These are phyloP conservation scores for Casaregolazyma lundiana DNA, from an alignment of 1,139 yeast genomes.

Conservation along the genomic window DNA sequence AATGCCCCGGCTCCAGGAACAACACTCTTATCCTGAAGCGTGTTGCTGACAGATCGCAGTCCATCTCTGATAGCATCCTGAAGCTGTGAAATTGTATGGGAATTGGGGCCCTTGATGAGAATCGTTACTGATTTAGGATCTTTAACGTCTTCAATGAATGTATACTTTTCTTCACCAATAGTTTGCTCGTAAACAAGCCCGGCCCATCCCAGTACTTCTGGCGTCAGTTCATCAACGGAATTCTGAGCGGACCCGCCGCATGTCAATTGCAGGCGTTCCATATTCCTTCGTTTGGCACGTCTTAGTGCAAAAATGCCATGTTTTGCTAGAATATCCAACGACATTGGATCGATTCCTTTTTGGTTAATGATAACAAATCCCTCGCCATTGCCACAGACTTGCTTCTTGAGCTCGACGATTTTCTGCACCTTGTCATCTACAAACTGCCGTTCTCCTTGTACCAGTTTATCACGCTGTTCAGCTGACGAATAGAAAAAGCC, in stretches of 20 bases:
- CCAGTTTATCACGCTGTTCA: slow-evolving; percentile 93
- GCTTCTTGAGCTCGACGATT: slow-evolving; percentile 87
- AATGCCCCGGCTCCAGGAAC: slow-evolving; percentile 98
- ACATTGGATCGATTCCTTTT: slow-evolving; percentile 98
- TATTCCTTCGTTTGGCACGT: slow-evolving; percentile 97
- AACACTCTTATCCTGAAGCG: slow-evolving; percentile 74
- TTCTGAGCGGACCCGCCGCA: slow-evolving; percentile 98
- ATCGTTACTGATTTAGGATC: slow-evolving; percentile 92
- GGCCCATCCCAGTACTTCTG: slow-evolving; percentile 80
- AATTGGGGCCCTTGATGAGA: slow-evolving; percentile 88
- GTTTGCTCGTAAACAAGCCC: slow-evolving; percentile 90
- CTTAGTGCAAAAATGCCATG: slow-evolving; percentile 90
- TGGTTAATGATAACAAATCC: slow-evolving; percentile 96
- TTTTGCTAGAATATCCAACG: slow-evolving; percentile 88
- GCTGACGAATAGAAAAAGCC: slow-evolving; percentile 94
- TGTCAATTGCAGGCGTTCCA: slow-evolving; percentile 95
- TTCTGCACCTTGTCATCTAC: slow-evolving; percentile 91
- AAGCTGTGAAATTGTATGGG: slow-evolving; percentile 82
- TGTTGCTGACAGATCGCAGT: slow-evolving; percentile 88
- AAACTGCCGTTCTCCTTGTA: slow-evolving; percentile 87
- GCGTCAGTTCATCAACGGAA: slow-evolving; percentile 90
- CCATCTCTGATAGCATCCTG: slow-evolving; percentile 98
- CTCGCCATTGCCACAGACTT: slow-evolving; percentile 76
- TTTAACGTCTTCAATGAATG: slow-evolving; percentile 87
- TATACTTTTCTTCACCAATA: slow-evolving; percentile 95